Base-by-base conservation (phyloP, 2,329 filamentous ascomycete genomes). In the Colletotrichum truncatum region DNA sequence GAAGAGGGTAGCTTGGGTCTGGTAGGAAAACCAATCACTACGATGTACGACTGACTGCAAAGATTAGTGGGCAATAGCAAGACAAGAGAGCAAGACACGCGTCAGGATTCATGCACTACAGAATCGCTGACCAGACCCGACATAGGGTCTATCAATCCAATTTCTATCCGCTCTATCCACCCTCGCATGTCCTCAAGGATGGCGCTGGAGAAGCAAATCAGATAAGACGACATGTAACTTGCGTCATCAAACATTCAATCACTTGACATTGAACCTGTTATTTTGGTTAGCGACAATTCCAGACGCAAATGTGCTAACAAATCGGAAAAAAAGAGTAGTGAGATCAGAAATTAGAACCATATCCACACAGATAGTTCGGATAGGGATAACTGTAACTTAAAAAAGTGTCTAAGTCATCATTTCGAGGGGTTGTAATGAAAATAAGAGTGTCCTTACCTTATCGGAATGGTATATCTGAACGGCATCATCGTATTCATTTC, bases 341-440 rank as follows among this genome's bases (percentile, higher is more conserved):
- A 36, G 36, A 34, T 66, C 63, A 66, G 63, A 66, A 66, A 51
- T 41, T 66, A 66, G 63, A 66, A 63, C 59, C 16, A 30, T 53
- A 63, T 66, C 63, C 57, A 66, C 63, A 66, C 36, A 28, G 18
- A 14, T 30, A 46, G 9, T 23, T 66, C 49, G 60, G 63, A 66
- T 28, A 66, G 63, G 63, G 63, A 66, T 66, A 66, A 66, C 63
- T 66, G 63, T 66, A 66, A n/a, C n/a, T 63, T 26, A 36, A 36
- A 49, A 45, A 30, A n/a, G n/a, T 28, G 49, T 66, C 63, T 66
- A 63, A 28, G 14, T 66, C 63, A 66, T 66, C 63, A 66, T 49
- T 49, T 66, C 43, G 45, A 49, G 30, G 25, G 14, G 28, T 14
- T 36, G 41, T 45, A 18, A 34, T 4, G 6, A 46, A 36, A 26